Conservation (phyloP, 495 filamentous ascomycete genomes). For the Talaromyces proteolyticus region DNA sequence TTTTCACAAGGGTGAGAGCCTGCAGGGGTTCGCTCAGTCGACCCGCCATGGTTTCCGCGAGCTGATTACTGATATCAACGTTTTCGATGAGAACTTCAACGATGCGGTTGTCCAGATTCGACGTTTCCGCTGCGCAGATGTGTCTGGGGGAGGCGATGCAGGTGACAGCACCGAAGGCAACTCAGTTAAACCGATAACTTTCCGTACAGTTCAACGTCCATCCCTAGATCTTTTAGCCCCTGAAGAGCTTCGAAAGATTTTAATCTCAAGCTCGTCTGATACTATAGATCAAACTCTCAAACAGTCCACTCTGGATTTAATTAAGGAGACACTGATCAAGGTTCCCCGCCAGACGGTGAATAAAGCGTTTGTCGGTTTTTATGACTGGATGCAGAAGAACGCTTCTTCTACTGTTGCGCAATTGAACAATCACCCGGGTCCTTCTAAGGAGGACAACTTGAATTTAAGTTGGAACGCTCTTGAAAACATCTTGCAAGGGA, state of each 20-base stretch:
- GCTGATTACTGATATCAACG: slow-evolving; percentile 6
- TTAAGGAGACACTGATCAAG: not conserved
- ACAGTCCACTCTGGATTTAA: not conserved
- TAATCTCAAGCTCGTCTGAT: not conserved
- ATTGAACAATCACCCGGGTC: not conserved
- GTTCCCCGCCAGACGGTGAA: not conserved
- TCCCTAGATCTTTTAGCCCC: slow-evolving; percentile 1
- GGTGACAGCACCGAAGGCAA: not conserved
- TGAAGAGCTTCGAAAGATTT: slow-evolving; percentile 3
- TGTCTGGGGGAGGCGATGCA: slow-evolving; percentile 3
- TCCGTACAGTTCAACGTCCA: slow-evolving; percentile 4
- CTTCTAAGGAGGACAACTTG: not conserved
- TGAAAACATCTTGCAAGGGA: slow-evolving; percentile 1
- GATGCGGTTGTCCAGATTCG: slow-evolving; percentile 3
- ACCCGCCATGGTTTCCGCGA: slow-evolving; percentile 13
- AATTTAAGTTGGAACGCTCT: not conserved
- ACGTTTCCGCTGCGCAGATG: slow-evolving; percentile 7
- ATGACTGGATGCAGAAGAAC: slow-evolving; percentile 8
- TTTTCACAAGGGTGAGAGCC: slow-evolving; percentile 1
- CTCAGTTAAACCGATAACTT: slow-evolving; percentile 3
- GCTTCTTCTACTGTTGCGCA: not conserved
- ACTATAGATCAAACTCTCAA: not conserved
- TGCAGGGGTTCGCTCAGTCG: slow-evolving; percentile 9
- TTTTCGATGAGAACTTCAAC: slow-evolving; percentile 7
- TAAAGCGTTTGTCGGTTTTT: not conserved